Evolutionary conservation across 768 basidiomycete genomes (phyloP).

Genomic region (Podaxis mareebaensis): DNA sequence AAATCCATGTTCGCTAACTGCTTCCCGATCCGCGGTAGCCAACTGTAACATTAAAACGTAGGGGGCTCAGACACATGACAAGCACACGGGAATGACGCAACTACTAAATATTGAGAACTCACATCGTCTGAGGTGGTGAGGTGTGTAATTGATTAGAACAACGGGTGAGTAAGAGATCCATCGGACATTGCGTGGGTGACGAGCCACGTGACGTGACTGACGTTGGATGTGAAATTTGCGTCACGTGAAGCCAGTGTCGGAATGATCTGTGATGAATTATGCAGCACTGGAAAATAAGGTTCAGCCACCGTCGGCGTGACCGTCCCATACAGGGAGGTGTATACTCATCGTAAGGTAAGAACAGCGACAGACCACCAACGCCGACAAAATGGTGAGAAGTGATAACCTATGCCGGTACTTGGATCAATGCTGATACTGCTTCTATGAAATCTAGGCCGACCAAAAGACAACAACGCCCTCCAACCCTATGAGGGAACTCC

Average conservation of each 20-base stretch:
- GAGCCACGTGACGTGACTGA: not conserved
- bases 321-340: slow-evolving; percentile 27
- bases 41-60: not conserved
- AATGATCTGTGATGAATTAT: slow-evolving; percentile 28
- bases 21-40: not conserved
- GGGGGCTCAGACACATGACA: not conserved
- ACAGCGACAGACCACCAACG: slow-evolving; percentile 38
- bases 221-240: not conserved
- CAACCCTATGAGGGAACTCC: slow-evolving; percentile 95
- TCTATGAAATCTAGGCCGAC: slow-evolving; percentile 62
- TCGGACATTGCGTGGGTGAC: not conserved
- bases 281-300: slow-evolving; percentile 40
- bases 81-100: not conserved
- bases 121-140: not conserved
- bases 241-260: slow-evolving; percentile 22
- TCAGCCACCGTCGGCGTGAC: slow-evolving; percentile 35
- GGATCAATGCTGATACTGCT: slow-evolving; percentile 1
- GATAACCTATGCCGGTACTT: slow-evolving; percentile 4
- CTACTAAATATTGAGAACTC: not conserved
- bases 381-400: slow-evolving; percentile 43
- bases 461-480: slow-evolving; percentile 77
- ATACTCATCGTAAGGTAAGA: slow-evolving; percentile 32
- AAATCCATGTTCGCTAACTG: not conserved
- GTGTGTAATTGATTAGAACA: not conserved
- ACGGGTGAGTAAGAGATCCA: not conserved